Base-by-base conservation (phyloP, 1,284 basidiomycete genomes). In the Cryptococcus sp. region DNA sequence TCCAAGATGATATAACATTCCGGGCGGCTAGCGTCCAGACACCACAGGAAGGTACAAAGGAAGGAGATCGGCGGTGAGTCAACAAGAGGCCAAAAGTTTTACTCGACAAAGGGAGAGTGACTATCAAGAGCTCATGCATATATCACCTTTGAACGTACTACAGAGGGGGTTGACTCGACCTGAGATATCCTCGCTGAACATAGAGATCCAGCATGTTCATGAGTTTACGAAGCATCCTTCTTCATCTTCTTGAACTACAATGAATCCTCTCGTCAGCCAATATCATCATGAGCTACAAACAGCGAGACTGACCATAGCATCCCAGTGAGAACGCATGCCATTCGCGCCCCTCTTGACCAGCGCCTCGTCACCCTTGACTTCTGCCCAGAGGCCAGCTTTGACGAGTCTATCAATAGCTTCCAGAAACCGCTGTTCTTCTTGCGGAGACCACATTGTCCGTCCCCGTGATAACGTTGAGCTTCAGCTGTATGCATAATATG, bases 251-350 rank as follows among this genome's bases (percentile, higher is more conserved):
- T 51, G 39, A 40, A 51, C 50, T 51, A n/a, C 15, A 35, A 8
- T 35, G 10, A 35, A 35, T 6, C 23, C 35, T 35, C 39, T 19
- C 25, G 25, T 51, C 22, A 51, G 50, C 50, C 30, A 35, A 30
- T 38, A 17, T 16, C 19, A 16, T 23, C n/a, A 23, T 42, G 13
- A 35, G 13, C 8, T 10, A 35, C 5, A 35, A 35, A 35, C 5
- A 2, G n/a, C 16, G 39, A 25, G 19, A 56, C 62, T 52, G 38
- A 67, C 62, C 52, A 62, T 50, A 11, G 58, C 58, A 8, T 58
- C 57, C 62, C 62, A 65, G 50, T 62, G 62, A 2, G 45, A 39
- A 20, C 56, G 50, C 5, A 67, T 52, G 2, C 62, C 60, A 50
- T 62, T 58, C 0, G 55, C 50, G n/a, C 58, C 55, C 23, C 65